Conservation (phyloP, 73 alveolate genomes). For the Breviolum minutum region DNA sequence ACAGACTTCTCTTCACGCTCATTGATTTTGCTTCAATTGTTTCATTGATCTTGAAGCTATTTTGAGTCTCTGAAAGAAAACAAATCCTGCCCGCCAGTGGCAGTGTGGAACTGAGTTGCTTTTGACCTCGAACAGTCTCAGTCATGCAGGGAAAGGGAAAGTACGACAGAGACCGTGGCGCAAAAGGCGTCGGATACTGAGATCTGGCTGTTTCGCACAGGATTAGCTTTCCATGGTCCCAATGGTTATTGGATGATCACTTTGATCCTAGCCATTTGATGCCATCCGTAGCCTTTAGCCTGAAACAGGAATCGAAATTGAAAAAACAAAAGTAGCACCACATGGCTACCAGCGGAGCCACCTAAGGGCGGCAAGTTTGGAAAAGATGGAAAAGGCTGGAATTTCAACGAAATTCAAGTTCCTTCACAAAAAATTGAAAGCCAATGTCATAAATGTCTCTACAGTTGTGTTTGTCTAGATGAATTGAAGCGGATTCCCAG, state of each 20-base stretch:
- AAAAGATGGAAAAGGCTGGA: slow-evolving; percentile 63
- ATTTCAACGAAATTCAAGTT: background rate
- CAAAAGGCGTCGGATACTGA: slow-evolving; percentile 28
- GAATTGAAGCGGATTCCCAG: too few relatives aligned
- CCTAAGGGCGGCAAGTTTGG: slow-evolving; percentile 31
- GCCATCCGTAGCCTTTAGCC: background rate
- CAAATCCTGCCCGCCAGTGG: too few relatives aligned
- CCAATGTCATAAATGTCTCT: too few relatives aligned
- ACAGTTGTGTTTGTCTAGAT: too few relatives aligned
- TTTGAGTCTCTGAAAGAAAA: too few relatives aligned
- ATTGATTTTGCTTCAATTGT: too few relatives aligned
- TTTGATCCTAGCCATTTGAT: background rate
- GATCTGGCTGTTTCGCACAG: background rate
- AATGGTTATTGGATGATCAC: background rate
- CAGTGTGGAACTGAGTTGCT: too few relatives aligned
- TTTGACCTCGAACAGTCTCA: background rate
- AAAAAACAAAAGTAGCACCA: background rate
- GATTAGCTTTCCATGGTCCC: too few relatives aligned
- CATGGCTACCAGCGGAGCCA: background rate
- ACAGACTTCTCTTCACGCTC: too few relatives aligned
- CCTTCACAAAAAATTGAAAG: background rate
- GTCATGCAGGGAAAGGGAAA: slow-evolving; percentile 35
- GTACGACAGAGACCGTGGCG: slow-evolving; percentile 55
- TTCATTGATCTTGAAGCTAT: too few relatives aligned
- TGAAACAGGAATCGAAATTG: too few relatives aligned